These are phyloP conservation scores for Colletotrichum filicis DNA, from an alignment of 2,329 filamentous ascomycete species.

Conservation along the genomic window DNA sequence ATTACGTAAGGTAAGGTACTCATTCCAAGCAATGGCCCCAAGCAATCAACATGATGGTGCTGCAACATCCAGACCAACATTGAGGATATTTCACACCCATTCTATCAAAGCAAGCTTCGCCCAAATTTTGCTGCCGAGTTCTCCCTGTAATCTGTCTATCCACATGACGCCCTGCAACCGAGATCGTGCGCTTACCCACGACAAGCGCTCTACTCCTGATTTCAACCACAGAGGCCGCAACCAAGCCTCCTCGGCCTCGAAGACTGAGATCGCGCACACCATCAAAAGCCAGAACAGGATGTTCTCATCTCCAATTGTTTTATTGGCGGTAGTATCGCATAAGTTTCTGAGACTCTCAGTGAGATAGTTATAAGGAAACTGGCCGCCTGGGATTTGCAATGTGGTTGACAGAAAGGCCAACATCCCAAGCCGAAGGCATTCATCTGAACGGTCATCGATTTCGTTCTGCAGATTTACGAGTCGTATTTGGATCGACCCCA, in stretches of 20 bases:
- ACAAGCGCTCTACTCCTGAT: not conserved
- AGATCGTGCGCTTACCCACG: not conserved
- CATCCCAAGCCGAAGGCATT: not conserved
- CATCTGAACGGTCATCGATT: not conserved
- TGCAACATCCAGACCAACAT: not conserved
- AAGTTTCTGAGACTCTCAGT: not conserved
- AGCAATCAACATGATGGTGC: not conserved
- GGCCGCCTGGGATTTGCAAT: not conserved
- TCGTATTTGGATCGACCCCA: not conserved
- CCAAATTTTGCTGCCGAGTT: not conserved
- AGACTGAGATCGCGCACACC: not conserved
- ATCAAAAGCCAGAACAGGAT: not conserved
- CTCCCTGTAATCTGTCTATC: not conserved
- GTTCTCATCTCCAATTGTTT: not conserved
- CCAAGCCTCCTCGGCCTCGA: not conserved
- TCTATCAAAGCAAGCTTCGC: not conserved
- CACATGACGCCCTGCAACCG: not conserved
- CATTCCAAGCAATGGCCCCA: no score
- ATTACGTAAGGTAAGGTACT: not conserved
- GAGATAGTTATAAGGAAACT: slow-evolving; percentile 4
- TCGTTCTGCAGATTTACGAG: not conserved
- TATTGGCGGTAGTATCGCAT: not conserved
- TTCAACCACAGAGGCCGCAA: not conserved
- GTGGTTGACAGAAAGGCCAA: slow-evolving; percentile 3
- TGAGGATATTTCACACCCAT: not conserved